phyloP scores from a whole-genome alignment of 352 stramenopile genomes.

The Globisporangium abappressorium region DNA sequence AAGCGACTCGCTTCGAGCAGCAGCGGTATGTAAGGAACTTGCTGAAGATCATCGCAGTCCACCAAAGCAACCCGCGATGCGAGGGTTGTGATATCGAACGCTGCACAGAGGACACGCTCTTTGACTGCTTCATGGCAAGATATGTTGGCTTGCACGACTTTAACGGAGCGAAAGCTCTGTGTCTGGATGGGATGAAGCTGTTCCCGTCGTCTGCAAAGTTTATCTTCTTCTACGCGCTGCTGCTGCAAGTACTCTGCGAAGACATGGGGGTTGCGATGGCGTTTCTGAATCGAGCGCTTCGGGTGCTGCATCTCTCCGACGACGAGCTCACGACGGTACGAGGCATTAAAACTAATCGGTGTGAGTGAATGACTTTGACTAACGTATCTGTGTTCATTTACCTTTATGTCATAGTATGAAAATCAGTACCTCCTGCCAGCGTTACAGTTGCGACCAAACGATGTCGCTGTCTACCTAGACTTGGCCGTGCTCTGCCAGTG shows the following conservation, averaged over 20 bases:
- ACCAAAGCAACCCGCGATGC: slow-evolving; percentile 25
- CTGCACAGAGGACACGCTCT: slow-evolving; percentile 40
- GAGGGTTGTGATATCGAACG: slow-evolving; percentile 23
- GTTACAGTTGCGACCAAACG: slow-evolving; percentile 45
- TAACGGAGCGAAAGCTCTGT: slow-evolving; percentile 29
- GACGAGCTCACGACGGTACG: slow-evolving; percentile 36
- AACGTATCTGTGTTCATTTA: neutral
- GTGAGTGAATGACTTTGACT: neutral
- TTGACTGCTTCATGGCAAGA: slow-evolving; percentile 47
- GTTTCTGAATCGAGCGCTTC: slow-evolving; percentile 26
- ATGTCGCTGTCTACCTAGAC: slow-evolving; percentile 48
- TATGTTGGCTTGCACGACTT: slow-evolving; percentile 52
- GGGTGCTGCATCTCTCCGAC: slow-evolving; percentile 21
- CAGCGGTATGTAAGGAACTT: slow-evolving; percentile 34
- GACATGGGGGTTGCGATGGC: slow-evolving; percentile 36
- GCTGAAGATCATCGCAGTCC: slow-evolving; percentile 17
- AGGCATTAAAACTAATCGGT: neutral
- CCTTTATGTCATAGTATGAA: slow-evolving; percentile 31
- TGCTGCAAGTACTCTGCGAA: slow-evolving; percentile 43
- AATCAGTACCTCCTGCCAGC: slow-evolving; percentile 47
- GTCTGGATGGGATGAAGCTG: slow-evolving; percentile 32
- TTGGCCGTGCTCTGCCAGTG: slow-evolving; percentile 61
- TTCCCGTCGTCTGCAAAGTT: slow-evolving; percentile 40
- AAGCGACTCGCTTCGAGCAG: slow-evolving; percentile 35
- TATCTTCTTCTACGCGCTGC: slow-evolving; percentile 36